Evolutionary conservation across 2,329 filamentous ascomycete species (phyloP).

Genomic region (Chalara sp.): DNA sequence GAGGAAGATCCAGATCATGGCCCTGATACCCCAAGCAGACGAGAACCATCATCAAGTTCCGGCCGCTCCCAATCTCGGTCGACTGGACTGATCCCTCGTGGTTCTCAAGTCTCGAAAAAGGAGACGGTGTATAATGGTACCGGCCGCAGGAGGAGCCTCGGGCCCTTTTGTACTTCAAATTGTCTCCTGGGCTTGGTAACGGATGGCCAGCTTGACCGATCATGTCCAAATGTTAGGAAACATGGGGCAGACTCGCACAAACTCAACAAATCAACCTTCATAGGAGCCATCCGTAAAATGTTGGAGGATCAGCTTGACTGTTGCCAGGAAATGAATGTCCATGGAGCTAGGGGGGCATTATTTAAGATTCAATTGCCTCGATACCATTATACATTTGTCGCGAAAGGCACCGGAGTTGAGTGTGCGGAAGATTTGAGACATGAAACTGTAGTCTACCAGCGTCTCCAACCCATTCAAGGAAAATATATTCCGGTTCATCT

Average conservation of each 20-base stretch:
- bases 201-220: neutral
- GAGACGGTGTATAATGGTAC: neutral
- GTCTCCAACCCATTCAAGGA: neutral
- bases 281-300: neutral
- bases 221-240: neutral
- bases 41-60: no score
- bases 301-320: neutral
- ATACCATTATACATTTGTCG: neutral
- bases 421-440: neutral
- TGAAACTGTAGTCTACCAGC: neutral
- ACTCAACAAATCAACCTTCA: neutral
- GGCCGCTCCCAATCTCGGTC: no score
- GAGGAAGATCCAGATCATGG: no score
- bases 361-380: neutral
- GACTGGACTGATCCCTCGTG: no score
- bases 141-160: neutral
- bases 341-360: neutral
- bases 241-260: neutral
- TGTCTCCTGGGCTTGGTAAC: neutral
- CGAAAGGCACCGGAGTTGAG: neutral
- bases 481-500: neutral
- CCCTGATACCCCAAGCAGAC: no score
- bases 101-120: no score
- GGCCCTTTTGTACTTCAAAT: neutral
- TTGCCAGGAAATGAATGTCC: neutral